Conservation (phyloP, 2,329 filamentous ascomycete genomes). For the Pseudogymnoascus sp. region DNA sequence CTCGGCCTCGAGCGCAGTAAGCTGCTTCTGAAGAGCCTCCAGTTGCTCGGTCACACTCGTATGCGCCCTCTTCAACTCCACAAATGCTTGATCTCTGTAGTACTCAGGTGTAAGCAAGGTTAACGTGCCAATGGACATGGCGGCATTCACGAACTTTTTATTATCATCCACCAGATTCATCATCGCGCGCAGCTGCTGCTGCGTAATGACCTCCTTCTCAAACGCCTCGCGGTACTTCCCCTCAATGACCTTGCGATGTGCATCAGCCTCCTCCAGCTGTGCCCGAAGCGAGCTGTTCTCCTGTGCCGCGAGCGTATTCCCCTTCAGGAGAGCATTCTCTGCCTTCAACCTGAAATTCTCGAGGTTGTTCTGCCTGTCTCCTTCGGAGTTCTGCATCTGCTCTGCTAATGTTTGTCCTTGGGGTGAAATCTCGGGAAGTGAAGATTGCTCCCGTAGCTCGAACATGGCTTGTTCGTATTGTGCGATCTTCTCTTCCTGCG, state of each 20-base stretch:
- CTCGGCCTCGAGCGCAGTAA: constrained; percentile 36
- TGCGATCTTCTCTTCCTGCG: constrained; percentile 32
- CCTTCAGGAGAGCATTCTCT: constrained; percentile 51
- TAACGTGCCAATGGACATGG: constrained; percentile 26
- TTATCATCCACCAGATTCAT: constrained; percentile 40
- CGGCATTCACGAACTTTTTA: constrained; percentile 25
- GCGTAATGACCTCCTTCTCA: constrained; percentile 47
- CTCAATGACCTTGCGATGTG: constrained; percentile 43
- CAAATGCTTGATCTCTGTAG: constrained; percentile 44
- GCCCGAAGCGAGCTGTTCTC: constrained; percentile 45
- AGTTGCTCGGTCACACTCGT: constrained; percentile 39
- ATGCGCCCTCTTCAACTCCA: constrained; percentile 42
- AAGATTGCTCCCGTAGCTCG: constrained; percentile 49
- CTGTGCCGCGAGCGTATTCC: constrained; percentile 43
- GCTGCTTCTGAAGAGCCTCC: constrained; percentile 36
- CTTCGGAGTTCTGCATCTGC: constrained; percentile 39
- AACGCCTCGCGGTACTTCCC: constrained; percentile 47
- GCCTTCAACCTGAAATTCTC: constrained; percentile 49
- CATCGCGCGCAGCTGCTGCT: constrained; percentile 49
- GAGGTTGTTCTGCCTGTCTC: constrained; percentile 35
- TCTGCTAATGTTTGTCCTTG: constrained; percentile 42
- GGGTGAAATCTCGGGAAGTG: not conserved
- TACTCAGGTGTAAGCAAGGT: constrained; percentile 37
- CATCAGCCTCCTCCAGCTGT: constrained; percentile 47
- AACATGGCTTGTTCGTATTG: constrained; percentile 37